Evolutionary conservation across 345 rosid species (phyloP), one percentile per base, ranked within the genome.

Genomic region (Gossypium anomalum): DNA sequence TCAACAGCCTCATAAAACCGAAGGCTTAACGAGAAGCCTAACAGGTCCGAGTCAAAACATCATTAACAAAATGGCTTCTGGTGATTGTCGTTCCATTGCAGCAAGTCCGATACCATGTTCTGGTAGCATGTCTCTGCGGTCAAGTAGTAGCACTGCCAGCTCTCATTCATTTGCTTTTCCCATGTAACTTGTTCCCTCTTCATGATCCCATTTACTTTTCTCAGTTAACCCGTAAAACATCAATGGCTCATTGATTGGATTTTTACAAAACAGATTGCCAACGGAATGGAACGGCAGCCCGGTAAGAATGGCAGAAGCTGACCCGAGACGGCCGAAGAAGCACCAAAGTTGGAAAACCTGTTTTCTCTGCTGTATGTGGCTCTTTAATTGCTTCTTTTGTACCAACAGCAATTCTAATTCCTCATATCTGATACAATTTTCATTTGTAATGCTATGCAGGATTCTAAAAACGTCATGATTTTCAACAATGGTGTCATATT

Each of bases 261-360:
- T 71, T 75, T 49, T 9, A 15, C 44, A 38, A 53, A 57, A 74
- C 73, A 86, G 89, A 80, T 67, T 86, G 68, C 67, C 80, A 58
- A 23, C 79, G 1, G 85, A 86, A 34, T 83, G 89, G 89, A 78
- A 43, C 43, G 80, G 85, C 67, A 86, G 89, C 72, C 89, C 86
- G 0, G 85, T 76, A 29, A 80, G 84, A 75, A 83, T 83, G 89
- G 78, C 2, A 66, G 67, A 76, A 56, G 70, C 83, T 20, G 78
- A 83, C 55, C 58, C 60, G 75, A 70, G 59, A 56, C 65, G 19
- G 38, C 20, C 57, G 0, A 66, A 72, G 56, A 83, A 77, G 78
- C 78, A 44, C 27, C 74, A 58, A 73, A 70, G 75, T 12, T 78
- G 88, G 85, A 80, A 56, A 67, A 73, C 14, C 15, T 71, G 76